phyloP scores from a whole-genome alignment of 805 yeast genomes.

The Pichia nakasei region DNA sequence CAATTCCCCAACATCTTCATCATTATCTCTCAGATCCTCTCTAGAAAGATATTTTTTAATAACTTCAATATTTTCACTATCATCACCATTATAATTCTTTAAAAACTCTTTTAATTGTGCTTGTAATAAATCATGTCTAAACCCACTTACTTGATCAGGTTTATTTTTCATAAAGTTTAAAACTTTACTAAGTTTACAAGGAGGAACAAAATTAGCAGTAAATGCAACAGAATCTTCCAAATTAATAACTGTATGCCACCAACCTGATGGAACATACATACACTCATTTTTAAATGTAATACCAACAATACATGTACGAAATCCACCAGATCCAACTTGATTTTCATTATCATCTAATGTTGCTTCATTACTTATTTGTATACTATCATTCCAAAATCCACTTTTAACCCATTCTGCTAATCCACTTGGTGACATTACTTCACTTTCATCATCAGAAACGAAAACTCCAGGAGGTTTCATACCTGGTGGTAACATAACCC shows the following conservation, averaged over 20 bases:
- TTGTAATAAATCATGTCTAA: constrained; percentile 48
- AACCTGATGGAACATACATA: constrained; percentile 86
- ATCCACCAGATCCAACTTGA: constrained; percentile 9
- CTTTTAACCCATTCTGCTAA: constrained; percentile 84
- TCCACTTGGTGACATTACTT: constrained; percentile 88
- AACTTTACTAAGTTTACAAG: constrained; percentile 49
- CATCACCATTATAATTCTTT: not conserved
- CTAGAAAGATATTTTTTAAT: constrained; percentile 6
- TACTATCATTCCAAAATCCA: constrained; percentile 69
- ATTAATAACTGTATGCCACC: constrained; percentile 97
- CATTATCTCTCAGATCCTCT: constrained; percentile 21
- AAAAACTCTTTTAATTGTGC: constrained; percentile 27
- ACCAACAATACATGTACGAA: constrained; percentile 48
- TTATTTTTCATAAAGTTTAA: constrained; percentile 60
- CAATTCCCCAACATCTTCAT: constrained; percentile 62
- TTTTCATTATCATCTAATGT: constrained; percentile 8
- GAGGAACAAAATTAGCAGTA: constrained; percentile 84
- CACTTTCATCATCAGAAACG: constrained; percentile 68
- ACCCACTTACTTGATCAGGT: constrained; percentile 71
- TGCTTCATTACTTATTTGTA: constrained; percentile 37
- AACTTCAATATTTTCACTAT: constrained; percentile 11
- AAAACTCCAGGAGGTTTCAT: constrained; percentile 79
- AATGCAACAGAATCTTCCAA: constrained; percentile 74
- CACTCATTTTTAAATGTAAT: constrained; percentile 77
- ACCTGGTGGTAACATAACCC: constrained; percentile 84